A percentile compares a stretch with the other conserved stretches of the same genome.
Evolutionary conservation across 1,284 basidiomycete genomes (phyloP).

Genomic region (Leccinum griseonigrum): DNA sequence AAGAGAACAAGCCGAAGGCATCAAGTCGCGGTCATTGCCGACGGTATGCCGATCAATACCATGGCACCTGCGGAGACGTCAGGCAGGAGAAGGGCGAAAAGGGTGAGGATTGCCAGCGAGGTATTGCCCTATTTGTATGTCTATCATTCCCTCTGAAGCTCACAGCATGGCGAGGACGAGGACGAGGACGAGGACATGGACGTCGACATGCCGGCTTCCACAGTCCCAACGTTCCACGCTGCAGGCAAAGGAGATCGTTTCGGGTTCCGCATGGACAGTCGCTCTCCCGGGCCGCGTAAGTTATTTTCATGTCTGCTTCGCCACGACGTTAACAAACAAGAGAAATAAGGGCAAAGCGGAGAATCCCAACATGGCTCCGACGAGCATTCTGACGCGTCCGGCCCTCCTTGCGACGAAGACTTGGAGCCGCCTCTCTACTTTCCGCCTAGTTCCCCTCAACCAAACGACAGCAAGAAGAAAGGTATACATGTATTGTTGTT

Average conservation of each 20-base stretch:
- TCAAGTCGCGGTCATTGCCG: neutral
- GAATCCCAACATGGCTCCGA: neutral
- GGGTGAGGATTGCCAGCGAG: neutral
- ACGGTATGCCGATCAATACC: neutral
- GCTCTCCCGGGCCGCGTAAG: neutral
- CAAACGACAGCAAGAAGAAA: neutral
- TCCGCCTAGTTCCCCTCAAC: neutral
- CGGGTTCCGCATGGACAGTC: neutral
- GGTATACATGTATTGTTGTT: neutral
- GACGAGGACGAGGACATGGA: neutral
- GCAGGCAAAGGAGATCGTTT: neutral
- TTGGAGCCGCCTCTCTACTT: neutral
- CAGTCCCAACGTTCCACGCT: neutral
- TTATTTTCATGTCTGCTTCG: neutral
- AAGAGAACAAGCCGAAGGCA: neutral
- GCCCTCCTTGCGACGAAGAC: neutral
- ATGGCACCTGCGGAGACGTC: neutral
- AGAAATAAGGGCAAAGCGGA: neutral
- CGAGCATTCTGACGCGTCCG: neutral
- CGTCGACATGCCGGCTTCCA: neutral
- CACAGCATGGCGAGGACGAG: neutral
- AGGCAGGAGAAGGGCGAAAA: neutral
- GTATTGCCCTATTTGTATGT: neutral
- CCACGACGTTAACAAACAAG: neutral
- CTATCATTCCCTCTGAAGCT: neutral